A percentile compares a stretch with the other conserved stretches of the same genome.
Conservation (phyloP, 2,329 filamentous ascomycete species). For the Ambrosiella xylebori region DNA sequence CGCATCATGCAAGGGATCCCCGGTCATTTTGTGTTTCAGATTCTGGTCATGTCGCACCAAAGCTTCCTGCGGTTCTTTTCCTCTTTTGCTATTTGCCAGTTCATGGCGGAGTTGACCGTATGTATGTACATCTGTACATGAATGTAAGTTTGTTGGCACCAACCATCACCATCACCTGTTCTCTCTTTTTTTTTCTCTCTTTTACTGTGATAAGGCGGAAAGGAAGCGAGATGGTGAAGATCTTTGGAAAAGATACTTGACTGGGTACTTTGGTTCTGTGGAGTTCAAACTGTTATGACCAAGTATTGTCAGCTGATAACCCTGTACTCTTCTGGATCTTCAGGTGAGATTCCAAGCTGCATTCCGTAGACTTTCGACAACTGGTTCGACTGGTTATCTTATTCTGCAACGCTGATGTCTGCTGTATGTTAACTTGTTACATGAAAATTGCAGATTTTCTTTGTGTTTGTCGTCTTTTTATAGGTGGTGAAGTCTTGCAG, state of each 20-base stretch:
- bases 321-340: not conserved
- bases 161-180: not conserved
- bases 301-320: not conserved
- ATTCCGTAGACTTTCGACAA: not conserved
- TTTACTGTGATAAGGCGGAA: not conserved
- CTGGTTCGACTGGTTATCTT: not conserved
- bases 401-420: not conserved
- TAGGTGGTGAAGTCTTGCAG: not conserved
- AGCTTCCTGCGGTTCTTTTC: slow-evolving; percentile 1
- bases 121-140: not conserved
- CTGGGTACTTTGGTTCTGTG: not conserved
- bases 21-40: slow-evolving; percentile 3
- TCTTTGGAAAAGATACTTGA: not conserved
- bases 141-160: not conserved
- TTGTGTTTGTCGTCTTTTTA: not conserved
- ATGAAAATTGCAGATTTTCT: not conserved
- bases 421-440: not conserved
- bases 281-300: not conserved
- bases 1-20: not conserved
- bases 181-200: not conserved
- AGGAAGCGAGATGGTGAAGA: not conserved
- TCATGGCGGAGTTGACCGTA: not conserved
- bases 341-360: not conserved
- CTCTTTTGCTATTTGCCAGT: not conserved
- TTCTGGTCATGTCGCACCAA: slow-evolving; percentile 7